A percentile compares a stretch with the other conserved stretches of the same genome.
phyloP scores from a whole-genome alignment of 164 flowering plant species.

The Stephania japonica region DNA sequence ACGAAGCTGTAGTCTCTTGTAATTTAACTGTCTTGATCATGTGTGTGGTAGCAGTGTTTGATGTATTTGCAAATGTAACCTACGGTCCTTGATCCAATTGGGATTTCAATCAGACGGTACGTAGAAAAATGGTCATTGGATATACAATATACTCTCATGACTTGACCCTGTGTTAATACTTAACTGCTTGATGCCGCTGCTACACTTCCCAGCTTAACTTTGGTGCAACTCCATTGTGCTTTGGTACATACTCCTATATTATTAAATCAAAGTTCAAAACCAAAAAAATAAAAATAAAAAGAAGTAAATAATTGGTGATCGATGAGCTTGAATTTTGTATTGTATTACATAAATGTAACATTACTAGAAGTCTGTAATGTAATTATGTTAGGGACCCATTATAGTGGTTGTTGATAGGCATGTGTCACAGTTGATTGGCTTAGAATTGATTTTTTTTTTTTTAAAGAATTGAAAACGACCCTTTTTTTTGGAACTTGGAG shows the following conservation, averaged over 20 bases:
- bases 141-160: conserved; percentile 1
- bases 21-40: not conserved
- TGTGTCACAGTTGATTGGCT: not conserved
- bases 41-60: not conserved
- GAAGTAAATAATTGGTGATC: too few relatives aligned
- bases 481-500: not conserved
- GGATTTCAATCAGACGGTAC: not conserved
- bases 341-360: not conserved
- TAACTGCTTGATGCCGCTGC: conserved; percentile 33
- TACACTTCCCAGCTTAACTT: conserved; percentile 79
- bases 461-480: not conserved
- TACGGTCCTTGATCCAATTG: conserved; percentile 5
- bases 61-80: not conserved
- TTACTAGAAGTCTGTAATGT: not conserved
- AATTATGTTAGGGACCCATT: not conserved
- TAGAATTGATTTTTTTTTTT: not conserved
- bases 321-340: too few relatives aligned
- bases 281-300: too few relatives aligned
- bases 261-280: not conserved
- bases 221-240: conserved; percentile 45
- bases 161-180: conserved; percentile 30
- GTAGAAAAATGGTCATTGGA: conserved; percentile 38
- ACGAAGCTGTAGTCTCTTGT: not conserved
- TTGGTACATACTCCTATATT: conserved; percentile 64
- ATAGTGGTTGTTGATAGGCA: not conserved